A percentile compares a stretch with the other conserved stretches of the same genome.
phyloP scores from a whole-genome alignment of 768 basidiomycete genomes.

The Hericium alpestre region DNA sequence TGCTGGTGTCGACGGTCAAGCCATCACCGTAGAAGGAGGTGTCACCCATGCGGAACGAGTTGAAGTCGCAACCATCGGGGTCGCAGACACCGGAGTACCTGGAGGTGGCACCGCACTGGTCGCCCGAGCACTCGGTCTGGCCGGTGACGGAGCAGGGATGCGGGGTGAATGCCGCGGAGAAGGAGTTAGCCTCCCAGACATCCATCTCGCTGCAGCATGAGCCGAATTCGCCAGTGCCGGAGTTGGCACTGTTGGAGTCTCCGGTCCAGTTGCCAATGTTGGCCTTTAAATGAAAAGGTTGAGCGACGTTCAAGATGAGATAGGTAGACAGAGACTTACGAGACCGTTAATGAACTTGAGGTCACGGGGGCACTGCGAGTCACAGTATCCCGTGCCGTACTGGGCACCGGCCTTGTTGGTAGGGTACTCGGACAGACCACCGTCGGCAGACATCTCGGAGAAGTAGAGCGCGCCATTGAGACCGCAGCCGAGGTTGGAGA shows the following conservation, averaged over 20 bases:
- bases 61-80: constrained; percentile 49
- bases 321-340: constrained; percentile 21
- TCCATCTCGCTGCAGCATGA: constrained; percentile 53
- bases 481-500: constrained; percentile 46
- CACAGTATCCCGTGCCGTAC: constrained; percentile 57
- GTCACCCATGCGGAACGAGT: constrained; percentile 48
- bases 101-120: constrained; percentile 22
- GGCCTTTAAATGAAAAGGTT: constrained; percentile 23
- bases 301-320: neutral
- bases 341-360: constrained; percentile 51
- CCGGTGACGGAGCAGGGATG: constrained; percentile 36
- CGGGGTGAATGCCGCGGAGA: constrained; percentile 43
- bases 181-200: constrained; percentile 48
- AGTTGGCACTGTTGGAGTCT: constrained; percentile 29
- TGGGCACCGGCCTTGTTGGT: constrained; percentile 49
- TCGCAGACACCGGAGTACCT: constrained; percentile 39
- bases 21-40: constrained; percentile 35
- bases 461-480: constrained; percentile 57
- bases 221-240: constrained; percentile 35
- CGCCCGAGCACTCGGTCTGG: constrained; percentile 33
- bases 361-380: constrained; percentile 49
- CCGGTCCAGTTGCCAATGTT: constrained; percentile 35
- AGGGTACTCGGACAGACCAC: constrained; percentile 37
- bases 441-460: constrained; percentile 48
- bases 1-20: constrained; percentile 37